Evolutionary conservation across 768 basidiomycete genomes (phyloP).

Genomic region (Boletales sp.): DNA sequence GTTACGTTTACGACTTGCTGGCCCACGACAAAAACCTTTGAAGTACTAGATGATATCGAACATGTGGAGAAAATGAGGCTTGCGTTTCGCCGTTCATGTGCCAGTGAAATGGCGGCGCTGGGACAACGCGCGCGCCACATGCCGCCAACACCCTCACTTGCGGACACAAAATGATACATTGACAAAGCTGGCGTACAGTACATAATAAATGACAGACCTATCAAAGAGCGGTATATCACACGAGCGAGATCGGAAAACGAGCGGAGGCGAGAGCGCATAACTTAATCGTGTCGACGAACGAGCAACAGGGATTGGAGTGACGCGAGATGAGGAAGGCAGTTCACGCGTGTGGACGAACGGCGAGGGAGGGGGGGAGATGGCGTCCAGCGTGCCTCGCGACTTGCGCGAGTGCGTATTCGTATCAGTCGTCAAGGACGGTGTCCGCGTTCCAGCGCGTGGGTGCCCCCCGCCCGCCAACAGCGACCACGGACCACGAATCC

Average conservation of each 20-base stretch:
- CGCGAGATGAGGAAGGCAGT: neutral
- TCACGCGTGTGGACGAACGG: neutral
- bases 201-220: neutral
- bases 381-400: slow-evolving; percentile 4
- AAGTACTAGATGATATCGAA: too few species aligned
- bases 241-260: slow-evolving; percentile 5
- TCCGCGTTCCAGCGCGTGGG: slow-evolving; percentile 6
- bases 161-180: too few species aligned
- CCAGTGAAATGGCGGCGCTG: too few species aligned
- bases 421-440: neutral
- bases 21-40: too few species aligned
- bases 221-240: slow-evolving; percentile 12
- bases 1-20: too few species aligned
- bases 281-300: slow-evolving; percentile 9
- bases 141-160: too few species aligned
- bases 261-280: slow-evolving; percentile 8
- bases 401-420: slow-evolving; percentile 2
- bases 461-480: slow-evolving; percentile 5
- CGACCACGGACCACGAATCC: slow-evolving; percentile 4
- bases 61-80: too few species aligned
- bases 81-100: too few species aligned
- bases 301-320: neutral
- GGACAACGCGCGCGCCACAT: too few species aligned
- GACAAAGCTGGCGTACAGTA: too few species aligned
- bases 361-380: neutral